Conservation (phyloP, 129 eudicot species). For the Ambrosia trifida region DNA sequence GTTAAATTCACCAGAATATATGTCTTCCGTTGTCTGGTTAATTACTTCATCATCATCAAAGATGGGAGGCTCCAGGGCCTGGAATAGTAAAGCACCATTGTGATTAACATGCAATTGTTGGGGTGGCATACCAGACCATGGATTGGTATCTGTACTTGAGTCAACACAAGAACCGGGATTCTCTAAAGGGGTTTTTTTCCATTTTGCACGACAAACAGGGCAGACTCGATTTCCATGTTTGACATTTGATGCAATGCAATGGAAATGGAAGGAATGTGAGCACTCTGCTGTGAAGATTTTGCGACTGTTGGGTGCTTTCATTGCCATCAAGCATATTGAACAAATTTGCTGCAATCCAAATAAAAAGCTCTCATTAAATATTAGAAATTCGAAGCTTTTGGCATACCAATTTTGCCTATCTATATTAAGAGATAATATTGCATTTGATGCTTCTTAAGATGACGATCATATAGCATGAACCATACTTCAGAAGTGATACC, state of each 20-base stretch:
- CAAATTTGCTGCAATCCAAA: constrained; percentile 57
- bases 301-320: constrained; percentile 69
- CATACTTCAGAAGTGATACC: background rate
- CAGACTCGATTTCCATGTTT: constrained; percentile 83
- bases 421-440: background rate
- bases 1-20: constrained; percentile 23
- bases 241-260: constrained; percentile 82
- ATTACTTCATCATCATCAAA: constrained; percentile 70
- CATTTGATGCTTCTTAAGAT: background rate
- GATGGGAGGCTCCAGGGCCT: constrained; percentile 53
- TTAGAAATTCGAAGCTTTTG: background rate
- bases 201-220: constrained; percentile 86
- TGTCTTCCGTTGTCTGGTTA: constrained; percentile 26
- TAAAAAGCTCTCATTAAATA: background rate
- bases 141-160: constrained; percentile 37
- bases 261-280: constrained; percentile 88
- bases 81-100: constrained; percentile 42
- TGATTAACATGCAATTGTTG: constrained; percentile 27
- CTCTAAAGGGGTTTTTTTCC: constrained; percentile 81
- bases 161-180: constrained; percentile 43
- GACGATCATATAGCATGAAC: background rate
- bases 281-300: constrained; percentile 94
- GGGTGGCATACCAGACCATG: constrained; percentile 40
- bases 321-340: constrained; percentile 79
- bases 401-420: background rate